These are phyloP conservation scores for Ogataea wickerhamii DNA, from an alignment of 805 yeast genomes.

Conservation along the genomic window DNA sequence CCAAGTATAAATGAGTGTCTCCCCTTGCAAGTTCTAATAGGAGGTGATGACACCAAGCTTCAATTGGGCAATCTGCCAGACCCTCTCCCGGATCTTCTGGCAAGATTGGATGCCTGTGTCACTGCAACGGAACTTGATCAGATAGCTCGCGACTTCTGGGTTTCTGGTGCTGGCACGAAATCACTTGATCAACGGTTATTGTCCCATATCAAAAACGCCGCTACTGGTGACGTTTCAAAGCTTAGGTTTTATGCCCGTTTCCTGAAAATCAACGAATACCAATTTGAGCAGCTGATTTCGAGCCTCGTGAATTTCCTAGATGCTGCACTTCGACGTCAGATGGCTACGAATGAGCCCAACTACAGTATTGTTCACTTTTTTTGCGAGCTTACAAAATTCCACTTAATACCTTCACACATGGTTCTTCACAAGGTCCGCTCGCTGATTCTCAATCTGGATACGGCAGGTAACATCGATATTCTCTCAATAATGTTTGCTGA, in stretches of 20 bases:
- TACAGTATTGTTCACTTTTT: slow-evolving; percentile 60
- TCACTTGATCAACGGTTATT: slow-evolving; percentile 64
- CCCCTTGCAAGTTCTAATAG: slow-evolving; percentile 24
- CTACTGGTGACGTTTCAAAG: slow-evolving; percentile 41
- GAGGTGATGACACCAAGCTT: slow-evolving; percentile 8
- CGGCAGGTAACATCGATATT: slow-evolving; percentile 62
- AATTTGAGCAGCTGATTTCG: slow-evolving; percentile 47
- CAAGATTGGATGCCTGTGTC: slow-evolving; percentile 33
- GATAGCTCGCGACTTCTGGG: slow-evolving; percentile 47
- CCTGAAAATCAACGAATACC: slow-evolving; percentile 52
- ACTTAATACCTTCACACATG: slow-evolving; percentile 64
- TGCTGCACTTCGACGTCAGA: slow-evolving; percentile 55
- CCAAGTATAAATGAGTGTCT: slow-evolving; percentile 40
- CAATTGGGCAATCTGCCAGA: slow-evolving; percentile 11
- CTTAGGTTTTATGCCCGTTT: slow-evolving; percentile 60
- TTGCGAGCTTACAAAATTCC: slow-evolving; percentile 74
- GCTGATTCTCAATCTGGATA: slow-evolving; percentile 48
- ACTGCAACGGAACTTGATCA: slow-evolving; percentile 50
- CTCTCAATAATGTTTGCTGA: slow-evolving; percentile 68
- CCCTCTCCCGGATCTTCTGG: slow-evolving; percentile 12
- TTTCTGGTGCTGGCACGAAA: slow-evolving; percentile 55
- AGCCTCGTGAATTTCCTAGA: slow-evolving; percentile 56
- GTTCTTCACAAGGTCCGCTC: slow-evolving; percentile 69
- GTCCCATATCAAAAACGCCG: slow-evolving; percentile 46
- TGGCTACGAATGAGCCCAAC: slow-evolving; percentile 49